Evolutionary conservation across 768 basidiomycete species (phyloP), one percentile per base, ranked within the genome.

Genomic region (Agrocybe pediades): DNA sequence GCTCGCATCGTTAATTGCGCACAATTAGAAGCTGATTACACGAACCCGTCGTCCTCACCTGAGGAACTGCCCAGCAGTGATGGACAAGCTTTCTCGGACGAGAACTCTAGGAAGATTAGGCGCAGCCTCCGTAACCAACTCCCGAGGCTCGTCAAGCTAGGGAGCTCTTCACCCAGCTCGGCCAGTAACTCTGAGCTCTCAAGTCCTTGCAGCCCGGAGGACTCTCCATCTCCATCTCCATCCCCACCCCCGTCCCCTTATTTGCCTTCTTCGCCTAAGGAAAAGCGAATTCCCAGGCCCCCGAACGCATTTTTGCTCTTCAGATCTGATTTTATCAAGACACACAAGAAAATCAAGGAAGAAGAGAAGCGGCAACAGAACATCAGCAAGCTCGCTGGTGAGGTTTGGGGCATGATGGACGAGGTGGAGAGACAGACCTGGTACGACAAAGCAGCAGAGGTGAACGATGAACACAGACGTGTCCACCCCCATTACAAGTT

Each of bases 271-370:
- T 19, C 49, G 55, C 45, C 53, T 51, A 84, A 86, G 63, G n/a
- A n/a, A n/a, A n/a, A n/a, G n/a, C n/a, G n/a, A n/a, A 80, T 91
- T 49, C 83, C 85, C 25, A 84, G 90, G 26, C 90, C 92, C 2
- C 80, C 88, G 41, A 93, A 94, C 64, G 88, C 90, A 2, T 94
- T 93, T 74, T 90, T 93, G 70, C 74, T 92, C 55, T 93, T 83
- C 66, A 85, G 92, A 36, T 90, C 85, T 17, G 80, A 80, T 63
- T 79, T 87, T 41, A 80, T 77, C 41, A 78, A 79, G 55, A 70
- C 75, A 2, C 71, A 76, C 30, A 66, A 77, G 25, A 82, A 82
- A 46, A 77, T 77, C 1, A 42, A 71, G 24, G 68, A 68, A 33
- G 73, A 81, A 46, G 87, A 88, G 70, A 78, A 74, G 55, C 83